Evolutionary conservation across 2,329 filamentous ascomycete genomes (phyloP), one percentile per base, ranked within the genome.

Genomic region (Allantophomopsis lycopodina): DNA sequence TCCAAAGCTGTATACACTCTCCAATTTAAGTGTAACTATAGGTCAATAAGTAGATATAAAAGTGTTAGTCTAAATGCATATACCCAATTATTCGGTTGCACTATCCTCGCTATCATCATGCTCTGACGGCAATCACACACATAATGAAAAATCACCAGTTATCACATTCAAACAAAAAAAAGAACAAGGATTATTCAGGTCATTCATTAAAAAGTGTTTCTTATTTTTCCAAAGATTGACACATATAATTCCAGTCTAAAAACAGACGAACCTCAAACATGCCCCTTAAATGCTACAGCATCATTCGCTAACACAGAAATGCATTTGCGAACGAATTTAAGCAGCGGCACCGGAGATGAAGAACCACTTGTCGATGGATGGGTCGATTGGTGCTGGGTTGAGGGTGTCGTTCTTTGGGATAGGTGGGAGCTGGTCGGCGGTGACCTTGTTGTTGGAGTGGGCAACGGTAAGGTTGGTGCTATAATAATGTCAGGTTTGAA

Each of bases 351-450:
- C 36, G 5, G 36, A 38, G 67, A 98, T 98, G 79, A 96, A 98
- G 83, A 98, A 98, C 91, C 91, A 98, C 79, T 98, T 98, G 78
- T 98, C 91, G 60, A 96, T 94, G 65, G 81, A 93, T 60, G 78
- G 75, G 60, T 98, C 91, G 55, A 98, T 94, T 58, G 89, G 88
- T 50, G 81, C 89, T 44, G 91, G 78, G 41, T 74, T 61, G 43
- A 93, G 70, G 57, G 93, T 80, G 76, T 95, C 74, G 66, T 83
- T 71, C 48, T 73, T 58, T 44, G 87, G 85, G 51, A 98, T 78
- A 58, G 76, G 79, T 48, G 80, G 77, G 47, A 94, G 71, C 64
- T 83, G 71, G 56, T 71, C 69, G 48, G 75, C 63, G 48, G 77
- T 69, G 55, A 84, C 73, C 55, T 80, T 82, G 66, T 78, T 76